These are phyloP conservation scores for Rhodotorula kratochvilovae DNA, from an alignment of 768 basidiomycete species.

Conservation along the genomic window DNA sequence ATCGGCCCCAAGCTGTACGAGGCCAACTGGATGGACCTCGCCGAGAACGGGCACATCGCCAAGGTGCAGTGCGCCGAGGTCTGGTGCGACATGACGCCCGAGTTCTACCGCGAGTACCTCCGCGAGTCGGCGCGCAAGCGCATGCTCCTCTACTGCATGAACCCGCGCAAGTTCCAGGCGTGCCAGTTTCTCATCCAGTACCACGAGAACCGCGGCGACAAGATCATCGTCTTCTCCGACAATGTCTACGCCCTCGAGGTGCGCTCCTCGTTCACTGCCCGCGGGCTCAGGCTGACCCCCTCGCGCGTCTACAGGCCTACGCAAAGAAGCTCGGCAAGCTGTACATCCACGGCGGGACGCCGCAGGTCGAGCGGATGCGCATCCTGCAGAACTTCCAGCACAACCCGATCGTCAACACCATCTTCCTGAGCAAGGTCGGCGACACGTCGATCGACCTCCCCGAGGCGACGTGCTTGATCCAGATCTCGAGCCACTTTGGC, in stretches of 20 bases:
- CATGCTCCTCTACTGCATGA: slow-evolving; percentile 98
- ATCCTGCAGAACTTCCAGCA: slow-evolving; percentile 94
- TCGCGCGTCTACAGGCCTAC: slow-evolving; percentile 55
- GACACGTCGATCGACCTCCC: slow-evolving; percentile 98
- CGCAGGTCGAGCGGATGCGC: slow-evolving; percentile 90
- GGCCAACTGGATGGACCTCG: slow-evolving; percentile 99
- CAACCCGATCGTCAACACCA: slow-evolving; percentile 86
- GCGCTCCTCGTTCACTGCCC: neutral
- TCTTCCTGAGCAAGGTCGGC: slow-evolving; percentile 97
- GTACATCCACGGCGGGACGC: slow-evolving; percentile 79
- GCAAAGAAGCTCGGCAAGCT: slow-evolving; percentile 78
- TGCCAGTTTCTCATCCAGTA: slow-evolving; percentile 98
- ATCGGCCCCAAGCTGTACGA: slow-evolving; percentile 99
- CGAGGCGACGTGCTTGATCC: slow-evolving; percentile 97
- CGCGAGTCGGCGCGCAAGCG: slow-evolving; percentile 85
- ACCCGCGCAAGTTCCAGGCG: slow-evolving; percentile 97
- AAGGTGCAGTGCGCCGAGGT: slow-evolving; percentile 99
- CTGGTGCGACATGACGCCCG: slow-evolving; percentile 99
- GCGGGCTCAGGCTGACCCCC: neutral
- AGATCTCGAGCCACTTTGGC: slow-evolving; percentile 98
- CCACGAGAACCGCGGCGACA: slow-evolving; percentile 95
- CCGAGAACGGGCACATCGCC: slow-evolving; percentile 97
- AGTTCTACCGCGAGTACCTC: slow-evolving; percentile 97
- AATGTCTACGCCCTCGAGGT: slow-evolving; percentile 97
- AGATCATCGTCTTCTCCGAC: slow-evolving; percentile 98